Evolutionary conservation across 495 filamentous ascomycete genomes (phyloP), one percentile per base, ranked within the genome.

Genomic region (Penicillium longicatenatum): DNA sequence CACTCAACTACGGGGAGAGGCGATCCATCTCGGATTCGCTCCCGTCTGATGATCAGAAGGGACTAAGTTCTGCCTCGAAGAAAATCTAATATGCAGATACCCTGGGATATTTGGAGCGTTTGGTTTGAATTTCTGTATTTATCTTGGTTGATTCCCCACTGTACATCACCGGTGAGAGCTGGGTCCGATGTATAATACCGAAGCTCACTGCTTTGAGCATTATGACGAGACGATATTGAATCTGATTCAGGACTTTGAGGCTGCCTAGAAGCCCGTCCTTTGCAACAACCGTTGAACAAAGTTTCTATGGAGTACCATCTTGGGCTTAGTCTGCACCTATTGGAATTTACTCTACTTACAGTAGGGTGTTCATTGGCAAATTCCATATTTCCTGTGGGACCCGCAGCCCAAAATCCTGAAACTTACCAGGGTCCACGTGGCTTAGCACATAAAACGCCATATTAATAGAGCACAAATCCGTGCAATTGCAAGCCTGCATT

Each of bases 11-110:
- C 48, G 58, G 20, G 5, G 50, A 39, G 6, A 51, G 52, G 16
- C 54, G 52, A 9, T 58, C 59, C 12, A 50, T 63, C 41, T 20
- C 62, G n/a, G 57, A 60, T 31, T 57, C 52, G 48, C 21, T 63
- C 35, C 35, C 59, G 10, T 41, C 51, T 5, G 64, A 57, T 45
- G 62, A 68, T 22, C 63, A 62, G 55, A 70, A 70, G 22, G 60
- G 62, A 0, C 19, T 53, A n/a, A 58, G 33, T 26, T 9, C 58
- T 17, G 54, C 49, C 1, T 50, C 57, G 16, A 63, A 58, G 54
- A 61, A 59, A 52, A 31, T 68, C 20, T 61, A 39, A 57, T 41
- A 17, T 39, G n/a, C 2, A 50, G 9, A 51, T 21, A 37, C 3
- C 3, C 16, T 39, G 35, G 14, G 16, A 29, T 22, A 19, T 4